Base-by-base conservation (phyloP, 148 eudicot species). In the Amaranthus cruentus region DNA sequence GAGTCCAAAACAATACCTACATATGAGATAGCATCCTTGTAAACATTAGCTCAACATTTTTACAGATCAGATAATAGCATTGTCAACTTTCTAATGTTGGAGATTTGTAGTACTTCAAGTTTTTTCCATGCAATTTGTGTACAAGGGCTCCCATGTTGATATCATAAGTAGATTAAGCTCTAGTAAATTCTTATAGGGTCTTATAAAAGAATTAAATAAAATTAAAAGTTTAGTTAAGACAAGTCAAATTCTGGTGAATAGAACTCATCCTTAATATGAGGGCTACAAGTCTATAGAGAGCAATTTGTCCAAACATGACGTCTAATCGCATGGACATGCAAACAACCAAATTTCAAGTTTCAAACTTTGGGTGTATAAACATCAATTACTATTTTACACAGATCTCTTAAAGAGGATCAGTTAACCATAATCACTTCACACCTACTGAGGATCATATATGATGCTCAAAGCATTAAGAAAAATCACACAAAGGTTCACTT, bases 1-100 rank as follows among this genome's bases (percentile, higher is more conserved):
- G 87, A 84, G 65, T 84, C 87, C 84, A 84, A 71, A 21, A 84
- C 88, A 79, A 83, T 83, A 83, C 90, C 88, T 84, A 69, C 57
- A 73, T 13, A 46, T 9, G 8, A 47, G 70, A 60, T 21, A 49
- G 10, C 12, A 56, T 12, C 49, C 51, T 49, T 14, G 47, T 50
- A 7, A 51, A 66, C 55, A 42, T 57, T 48, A 57, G 66, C 38
- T 28, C 38, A 2, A 8, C 4, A 14, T 70, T 7, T 65, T 52
- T 47, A 5, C 50, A 47, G 42, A 74, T 12, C 7, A n/a, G 15
- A 63, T 3, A 52, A 14, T 14, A 63, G 51, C 18, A 18, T 18
- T 28, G 38, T 28, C 38, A 28, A 28, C 38, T 28, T 28, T 28
- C 38, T 28, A 28, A 28, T 28, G 38, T 28, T 28, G 38, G 38